Base-by-base conservation (phyloP, 352 stramenopile genomes). In the Discostella stelligera region DNA sequence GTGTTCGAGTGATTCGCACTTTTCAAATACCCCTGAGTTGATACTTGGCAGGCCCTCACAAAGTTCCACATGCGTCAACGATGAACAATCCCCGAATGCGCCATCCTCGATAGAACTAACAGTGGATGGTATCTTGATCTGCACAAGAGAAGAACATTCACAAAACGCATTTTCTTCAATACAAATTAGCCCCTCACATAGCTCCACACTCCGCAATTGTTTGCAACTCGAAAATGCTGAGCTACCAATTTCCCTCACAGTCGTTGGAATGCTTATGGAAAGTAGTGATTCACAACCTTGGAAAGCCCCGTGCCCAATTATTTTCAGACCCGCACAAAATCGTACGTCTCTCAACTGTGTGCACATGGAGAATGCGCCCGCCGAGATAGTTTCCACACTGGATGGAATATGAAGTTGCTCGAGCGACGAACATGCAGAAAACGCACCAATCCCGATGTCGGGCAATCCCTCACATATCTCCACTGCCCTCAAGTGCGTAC, bases 11-110 rank as follows among this genome's bases (percentile, higher is more conserved):
- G 27, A 63, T 16, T 25, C 18, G 23, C 46, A 55, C 5, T 46
- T 68, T 6, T n/a, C 14, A 25, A 68, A 68, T 27, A 25, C 20
- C 23, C 13, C 4, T 16, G 18, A n/a, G 8, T 41, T 16, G 30
- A 59, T 41, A 16, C 5, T 25, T 30, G 20, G 4, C 4, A 59
- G 11, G 0, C 46, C 46, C 14, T 68, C 61, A 3, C 25, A 16
- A 11, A 59, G 61, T 13, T 55, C 20, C 3, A 68, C 61, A n/a
- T 27, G 18, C 46, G 11, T n/a, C 27, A 63, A 16, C 27, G 32
- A 14, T 14, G 32, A 14, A 30, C 55, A 63, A 0, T 48, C 0
- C 3, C 8, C 6, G 18, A 63, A 63, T 44, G 55, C 55, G 0
- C 20, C 9, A 14, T 46, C 10, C 10, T 48, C 3, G 25, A 63